Evolutionary conservation across 2,329 filamentous ascomycete genomes (phyloP), one percentile per base, ranked within the genome.

Genomic region (Arthrobotrys sphaeroides): DNA sequence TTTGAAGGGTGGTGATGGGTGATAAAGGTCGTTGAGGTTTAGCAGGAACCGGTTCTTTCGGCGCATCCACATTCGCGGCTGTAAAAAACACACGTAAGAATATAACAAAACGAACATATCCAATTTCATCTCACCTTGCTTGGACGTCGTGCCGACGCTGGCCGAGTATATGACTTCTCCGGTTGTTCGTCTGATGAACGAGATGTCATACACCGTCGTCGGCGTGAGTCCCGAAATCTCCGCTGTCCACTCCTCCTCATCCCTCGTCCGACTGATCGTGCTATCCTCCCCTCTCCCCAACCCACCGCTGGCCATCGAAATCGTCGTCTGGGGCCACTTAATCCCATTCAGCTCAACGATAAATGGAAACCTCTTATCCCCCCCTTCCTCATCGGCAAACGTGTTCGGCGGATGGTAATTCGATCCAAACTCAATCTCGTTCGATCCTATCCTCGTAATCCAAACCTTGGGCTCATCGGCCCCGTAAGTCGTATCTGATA

Each of bases 311-410:
- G 77, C 60, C 76, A 80, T 82, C 66, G 81, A 82, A 77, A 87
- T 86, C 60, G 84, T 82, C 55, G 85, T 84, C 20, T 86, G 87
- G 77, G 84, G 85, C 86, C 86, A 87, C 75, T 85, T 84, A 62
- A 86, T 85, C 49, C 85, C 85, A 78, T 87, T 87, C 65, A 87
- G 82, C 73, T 85, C 84, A 64, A 87, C 84, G 81, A 84, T 86
- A 80, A 87, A 86, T 51, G 85, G 85, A 68, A 85, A 84, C 79
- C 84, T 84, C 81, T 86, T 85, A 73, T 86, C 85, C 2, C 83
- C 84, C 51, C 81, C 81, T 22, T 82, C 79, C 69, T 81, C 53
- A 7, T 74, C 70, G 16, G 13, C 38, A n/a, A 64, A 47, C 33
- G 57, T 59, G 26, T 59, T 74, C 36, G 70, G 62, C 38, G 70